phyloP scores from a whole-genome alignment of 2,329 filamentous ascomycete genomes.

The Phialophora macrospora region DNA sequence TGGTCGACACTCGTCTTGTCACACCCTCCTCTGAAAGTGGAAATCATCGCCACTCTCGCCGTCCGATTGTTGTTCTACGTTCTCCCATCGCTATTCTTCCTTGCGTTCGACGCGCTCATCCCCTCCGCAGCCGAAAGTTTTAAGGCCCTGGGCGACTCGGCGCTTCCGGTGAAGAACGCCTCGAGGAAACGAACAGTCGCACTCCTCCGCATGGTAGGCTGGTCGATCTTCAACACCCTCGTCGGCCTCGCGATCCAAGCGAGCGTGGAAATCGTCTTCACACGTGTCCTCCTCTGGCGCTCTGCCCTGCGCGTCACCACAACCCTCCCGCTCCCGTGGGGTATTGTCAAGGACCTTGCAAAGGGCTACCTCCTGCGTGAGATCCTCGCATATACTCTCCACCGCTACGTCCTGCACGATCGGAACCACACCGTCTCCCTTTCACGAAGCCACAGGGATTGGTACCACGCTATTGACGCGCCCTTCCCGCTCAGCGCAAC shows the following conservation, averaged over 20 bases:
- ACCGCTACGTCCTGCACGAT: conserved; percentile 71
- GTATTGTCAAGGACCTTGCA: conserved; percentile 60
- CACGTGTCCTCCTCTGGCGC: conserved; percentile 57
- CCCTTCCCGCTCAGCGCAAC: conserved; percentile 63
- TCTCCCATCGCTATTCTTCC: conserved; percentile 72
- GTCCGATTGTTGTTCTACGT: conserved; percentile 74
- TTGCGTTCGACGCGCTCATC: conserved; percentile 71
- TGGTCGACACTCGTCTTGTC: conserved; percentile 83
- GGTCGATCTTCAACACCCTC: conserved; percentile 61
- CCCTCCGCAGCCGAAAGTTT: conserved; percentile 71
- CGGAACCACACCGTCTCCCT: conserved; percentile 34
- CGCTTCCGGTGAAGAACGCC: conserved; percentile 54
- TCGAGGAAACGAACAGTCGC: conserved; percentile 44
- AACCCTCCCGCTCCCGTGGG: conserved; percentile 66
- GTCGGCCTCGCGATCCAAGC: conserved; percentile 61
- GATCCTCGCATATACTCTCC: conserved; percentile 73
- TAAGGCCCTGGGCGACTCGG: conserved; percentile 67
- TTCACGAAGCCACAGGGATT: conserved; percentile 53
- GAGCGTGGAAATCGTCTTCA: conserved; percentile 60
- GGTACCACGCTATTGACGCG: conserved; percentile 58
- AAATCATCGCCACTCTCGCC: conserved; percentile 71
- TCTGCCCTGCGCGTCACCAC: conserved; percentile 65
- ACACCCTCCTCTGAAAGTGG: conserved; percentile 74
- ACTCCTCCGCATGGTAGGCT: conserved; percentile 56
- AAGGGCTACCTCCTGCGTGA: conserved; percentile 63